These are phyloP conservation scores for Lasiosphaeris hirsuta DNA, from an alignment of 495 filamentous ascomycete species.

Conservation along the genomic window DNA sequence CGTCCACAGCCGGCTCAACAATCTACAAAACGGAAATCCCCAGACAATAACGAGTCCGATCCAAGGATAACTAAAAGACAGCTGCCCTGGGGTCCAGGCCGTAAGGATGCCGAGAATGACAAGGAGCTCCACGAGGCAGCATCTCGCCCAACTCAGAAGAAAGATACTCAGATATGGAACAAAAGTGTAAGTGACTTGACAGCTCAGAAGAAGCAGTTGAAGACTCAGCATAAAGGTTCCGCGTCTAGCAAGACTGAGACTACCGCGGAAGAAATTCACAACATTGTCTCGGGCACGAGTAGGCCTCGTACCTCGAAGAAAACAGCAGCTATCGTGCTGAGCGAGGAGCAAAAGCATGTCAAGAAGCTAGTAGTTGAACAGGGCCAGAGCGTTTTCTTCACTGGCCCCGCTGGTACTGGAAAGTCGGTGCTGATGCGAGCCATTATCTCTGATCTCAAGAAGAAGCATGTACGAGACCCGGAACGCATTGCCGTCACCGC, in stretches of 20 bases:
- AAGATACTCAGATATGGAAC: conserved; percentile 61
- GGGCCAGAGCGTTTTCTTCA: conserved; percentile 92
- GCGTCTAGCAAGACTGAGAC: conserved; percentile 26
- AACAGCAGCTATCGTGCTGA: conserved; percentile 64
- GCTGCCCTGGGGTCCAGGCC: conserved; percentile 26
- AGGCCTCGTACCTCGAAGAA: conserved; percentile 36
- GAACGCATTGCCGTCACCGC: conserved; percentile 90
- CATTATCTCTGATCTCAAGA: conserved; percentile 75
- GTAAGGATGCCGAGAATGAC: conserved; percentile 22
- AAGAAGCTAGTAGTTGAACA: conserved; percentile 71
- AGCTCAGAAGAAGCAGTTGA: conserved; percentile 74
- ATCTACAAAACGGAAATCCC: conserved; percentile 33
- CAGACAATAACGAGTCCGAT: conserved; percentile 21
- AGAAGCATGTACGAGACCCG: conserved; percentile 67
- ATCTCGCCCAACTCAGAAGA: conserved; percentile 37
- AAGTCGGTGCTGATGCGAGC: conserved; percentile 94
- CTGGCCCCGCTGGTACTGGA: conserved; percentile 93
- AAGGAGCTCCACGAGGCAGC: conserved; percentile 28
- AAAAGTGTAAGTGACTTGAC: conserved; percentile 77
- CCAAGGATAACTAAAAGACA: conserved; percentile 31
- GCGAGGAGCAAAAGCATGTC: conserved; percentile 82
- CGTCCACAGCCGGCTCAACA: conserved; percentile 14
- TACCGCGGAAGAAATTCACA: conserved; percentile 29
- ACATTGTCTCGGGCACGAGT: conserved; percentile 14
- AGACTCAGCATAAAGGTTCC: conserved; percentile 52